Percentiles rank a stretch among this genome's conserved stretches.
Conservation (phyloP, 169 alveolate species). For the Theileria annulata region DNA sequence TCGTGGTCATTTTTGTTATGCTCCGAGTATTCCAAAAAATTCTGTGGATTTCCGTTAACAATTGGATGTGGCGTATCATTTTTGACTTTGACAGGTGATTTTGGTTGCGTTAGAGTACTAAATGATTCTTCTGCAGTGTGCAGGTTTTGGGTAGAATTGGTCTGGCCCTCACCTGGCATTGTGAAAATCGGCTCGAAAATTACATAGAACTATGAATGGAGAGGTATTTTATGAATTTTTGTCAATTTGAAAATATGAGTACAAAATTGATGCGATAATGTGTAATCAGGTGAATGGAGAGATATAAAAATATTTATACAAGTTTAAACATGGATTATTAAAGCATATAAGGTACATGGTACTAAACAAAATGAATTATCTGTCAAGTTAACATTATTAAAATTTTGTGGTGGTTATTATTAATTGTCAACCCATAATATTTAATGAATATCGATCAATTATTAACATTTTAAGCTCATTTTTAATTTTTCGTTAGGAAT, state of each 20-base stretch:
- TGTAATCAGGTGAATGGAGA: neutral
- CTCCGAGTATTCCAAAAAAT: neutral
- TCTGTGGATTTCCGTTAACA: neutral
- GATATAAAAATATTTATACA: neutral
- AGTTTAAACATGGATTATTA: neutral
- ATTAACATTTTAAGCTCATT: neutral
- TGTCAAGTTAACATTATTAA: neutral
- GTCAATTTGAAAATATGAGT: neutral
- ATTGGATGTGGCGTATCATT: neutral
- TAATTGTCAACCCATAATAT: neutral
- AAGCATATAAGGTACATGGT: neutral
- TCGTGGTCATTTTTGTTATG: neutral
- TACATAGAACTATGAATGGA: neutral
- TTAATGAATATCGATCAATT: neutral
- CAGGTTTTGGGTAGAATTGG: neutral
- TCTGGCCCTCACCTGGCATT: neutral
- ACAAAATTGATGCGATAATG: neutral
- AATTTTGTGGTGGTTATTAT: conserved; percentile 14
- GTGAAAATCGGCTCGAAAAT: neutral
- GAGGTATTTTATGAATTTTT: neutral
- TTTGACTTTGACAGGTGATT: neutral
- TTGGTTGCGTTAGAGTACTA: neutral
- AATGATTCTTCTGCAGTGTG: neutral
- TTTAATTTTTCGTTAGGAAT: conserved; percentile 12
- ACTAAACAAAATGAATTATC: neutral